Evolutionary conservation across 805 yeast genomes (phyloP).

Genomic region (Pichia phayaonensis): DNA sequence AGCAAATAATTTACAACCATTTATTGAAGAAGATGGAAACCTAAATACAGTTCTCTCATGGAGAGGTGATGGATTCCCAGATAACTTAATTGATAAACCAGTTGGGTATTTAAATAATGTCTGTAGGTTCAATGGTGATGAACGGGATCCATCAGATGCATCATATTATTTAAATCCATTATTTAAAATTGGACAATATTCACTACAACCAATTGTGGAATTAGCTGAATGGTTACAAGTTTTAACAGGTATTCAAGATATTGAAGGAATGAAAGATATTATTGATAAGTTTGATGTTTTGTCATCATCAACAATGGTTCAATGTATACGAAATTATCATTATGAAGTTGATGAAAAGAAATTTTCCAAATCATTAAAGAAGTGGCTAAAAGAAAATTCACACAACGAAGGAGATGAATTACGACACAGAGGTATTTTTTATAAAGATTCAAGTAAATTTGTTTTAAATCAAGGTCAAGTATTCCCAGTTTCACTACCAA

Average conservation of each 20-base stretch:
- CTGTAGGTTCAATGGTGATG: conserved; percentile 24
- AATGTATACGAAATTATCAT: conserved; percentile 66
- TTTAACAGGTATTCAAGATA: conserved; percentile 50
- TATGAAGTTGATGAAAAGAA: conserved; percentile 78
- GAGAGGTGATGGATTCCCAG: conserved; percentile 26
- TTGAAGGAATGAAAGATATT: conserved; percentile 52
- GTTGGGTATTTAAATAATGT: conserved; percentile 21
- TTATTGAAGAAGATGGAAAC: conserved; percentile 21
- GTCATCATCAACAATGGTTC: conserved; percentile 62
- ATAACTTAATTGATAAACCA: conserved; percentile 21
- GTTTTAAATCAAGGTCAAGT: conserved; percentile 40
- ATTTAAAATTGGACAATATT: conserved; percentile 55
- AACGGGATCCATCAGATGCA: conserved; percentile 38
- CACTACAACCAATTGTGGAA: conserved; percentile 68
- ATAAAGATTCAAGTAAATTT: conserved; percentile 26
- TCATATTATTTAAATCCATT: conserved; percentile 58
- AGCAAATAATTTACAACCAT: conserved; percentile 48
- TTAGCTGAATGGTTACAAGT: conserved; percentile 88
- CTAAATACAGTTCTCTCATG: conserved; percentile 16
- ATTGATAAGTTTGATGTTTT: conserved; percentile 46
- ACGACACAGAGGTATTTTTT: conserved; percentile 14
- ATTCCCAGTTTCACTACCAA: conserved; percentile 60
- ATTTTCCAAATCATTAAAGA: conserved; percentile 45
- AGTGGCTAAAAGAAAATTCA: conserved; percentile 31
- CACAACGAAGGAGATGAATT: conserved; percentile 9